Evolutionary conservation across 2,329 filamentous ascomycete genomes (phyloP).

Genomic region (Penicillium aurantiogriseum): DNA sequence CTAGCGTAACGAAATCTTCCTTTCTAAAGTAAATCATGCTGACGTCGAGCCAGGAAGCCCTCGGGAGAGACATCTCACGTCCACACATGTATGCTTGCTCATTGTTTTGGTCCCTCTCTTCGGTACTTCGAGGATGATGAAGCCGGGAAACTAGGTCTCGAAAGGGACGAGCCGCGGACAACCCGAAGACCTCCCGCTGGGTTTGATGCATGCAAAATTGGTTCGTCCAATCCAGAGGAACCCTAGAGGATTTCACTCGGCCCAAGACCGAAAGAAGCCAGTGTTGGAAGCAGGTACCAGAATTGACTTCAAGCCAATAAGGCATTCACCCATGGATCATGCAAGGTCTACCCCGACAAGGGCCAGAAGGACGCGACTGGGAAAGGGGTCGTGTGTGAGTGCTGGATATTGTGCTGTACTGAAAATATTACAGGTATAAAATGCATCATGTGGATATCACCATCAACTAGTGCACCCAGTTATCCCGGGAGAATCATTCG

Average conservation of each 20-base stretch:
- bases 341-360: slow-evolving; percentile 12
- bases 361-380: neutral
- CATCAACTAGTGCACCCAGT: neutral
- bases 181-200: slow-evolving; percentile 14
- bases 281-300: slow-evolving; percentile 1
- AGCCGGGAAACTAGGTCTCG: neutral
- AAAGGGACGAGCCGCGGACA: slow-evolving; percentile 6
- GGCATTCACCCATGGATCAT: slow-evolving; percentile 12
- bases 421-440: neutral
- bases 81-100: neutral
- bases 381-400: neutral
- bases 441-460: no score
- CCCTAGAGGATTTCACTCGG: neutral
- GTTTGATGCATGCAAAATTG: slow-evolving; percentile 26
- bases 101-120: neutral
- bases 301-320: neutral
- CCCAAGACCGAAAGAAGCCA: neutral
- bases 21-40: slow-evolving; percentile 30
- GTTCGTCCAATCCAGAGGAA: slow-evolving; percentile 10
- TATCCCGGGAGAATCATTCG: neutral
- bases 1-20: neutral
- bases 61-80: slow-evolving; percentile 2
- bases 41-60: slow-evolving; percentile 30
- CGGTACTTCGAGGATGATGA: neutral
- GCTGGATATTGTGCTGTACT: neutral